These are phyloP conservation scores for Chrysosphaeria jannelii DNA, from an alignment of 2,329 filamentous ascomycete species.

Conservation along the genomic window DNA sequence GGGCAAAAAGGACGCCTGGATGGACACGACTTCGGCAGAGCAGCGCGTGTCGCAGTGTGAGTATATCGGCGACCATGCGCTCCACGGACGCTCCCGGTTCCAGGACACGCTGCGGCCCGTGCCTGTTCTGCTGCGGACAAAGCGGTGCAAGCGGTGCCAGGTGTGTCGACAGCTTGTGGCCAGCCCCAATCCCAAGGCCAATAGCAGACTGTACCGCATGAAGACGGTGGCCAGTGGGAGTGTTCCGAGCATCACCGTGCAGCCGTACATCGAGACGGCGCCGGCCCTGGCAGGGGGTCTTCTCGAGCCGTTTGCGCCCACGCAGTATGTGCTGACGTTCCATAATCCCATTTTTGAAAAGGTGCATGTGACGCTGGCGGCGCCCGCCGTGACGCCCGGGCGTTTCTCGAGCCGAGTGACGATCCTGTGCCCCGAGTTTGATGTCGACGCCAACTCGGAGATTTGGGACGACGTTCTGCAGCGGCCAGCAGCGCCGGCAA, in stretches of 20 bases:
- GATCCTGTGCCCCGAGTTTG: conserved; percentile 78
- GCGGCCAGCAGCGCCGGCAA: conserved; percentile 13
- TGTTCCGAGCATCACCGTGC: conserved; percentile 28
- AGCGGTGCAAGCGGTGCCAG: conserved; percentile 78
- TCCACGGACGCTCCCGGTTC: conserved; percentile 24
- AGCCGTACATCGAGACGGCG: conserved; percentile 2
- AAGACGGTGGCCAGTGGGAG: conserved; percentile 66
- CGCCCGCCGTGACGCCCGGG: conserved; percentile 50
- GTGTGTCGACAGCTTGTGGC: conserved; percentile 83
- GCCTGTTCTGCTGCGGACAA: conserved; percentile 59
- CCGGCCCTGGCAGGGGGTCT: conserved; percentile 7
- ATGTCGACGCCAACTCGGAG: conserved; percentile 73
- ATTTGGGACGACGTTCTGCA: conserved; percentile 68
- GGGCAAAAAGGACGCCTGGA: conserved; percentile 21
- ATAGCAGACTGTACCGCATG: conserved; percentile 74
- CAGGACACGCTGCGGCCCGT: conserved; percentile 49
- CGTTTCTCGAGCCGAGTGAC: conserved; percentile 56
- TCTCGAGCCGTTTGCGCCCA: conserved; percentile 26
- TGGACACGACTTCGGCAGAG: conserved; percentile 21
- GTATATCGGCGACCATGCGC: conserved; percentile 13
- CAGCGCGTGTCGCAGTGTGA: conserved; percentile 17
- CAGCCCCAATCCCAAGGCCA: conserved; percentile 75
- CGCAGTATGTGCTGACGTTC: conserved; percentile 68
- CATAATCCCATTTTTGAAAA: conserved; percentile 85
- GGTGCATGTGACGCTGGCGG: conserved; percentile 65